Conservation (phyloP, 2,329 filamentous ascomycete species). For the Fusarium scirpi region DNA sequence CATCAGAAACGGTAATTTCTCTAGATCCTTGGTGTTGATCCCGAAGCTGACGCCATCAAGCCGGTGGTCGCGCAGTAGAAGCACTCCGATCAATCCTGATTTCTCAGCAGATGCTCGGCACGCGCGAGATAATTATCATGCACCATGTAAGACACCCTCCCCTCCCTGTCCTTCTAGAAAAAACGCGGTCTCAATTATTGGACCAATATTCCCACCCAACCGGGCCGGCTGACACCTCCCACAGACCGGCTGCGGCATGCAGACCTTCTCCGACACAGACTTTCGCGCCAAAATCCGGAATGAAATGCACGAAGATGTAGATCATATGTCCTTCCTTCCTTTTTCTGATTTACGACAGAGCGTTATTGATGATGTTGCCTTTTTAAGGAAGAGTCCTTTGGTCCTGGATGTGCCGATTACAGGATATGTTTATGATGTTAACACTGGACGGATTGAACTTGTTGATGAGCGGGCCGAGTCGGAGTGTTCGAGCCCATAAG, state of each 20-base stretch:
- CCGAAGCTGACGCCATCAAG: constrained; percentile 7
- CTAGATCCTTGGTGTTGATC: background rate
- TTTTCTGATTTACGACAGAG: constrained; percentile 74
- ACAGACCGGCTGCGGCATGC: constrained; percentile 66
- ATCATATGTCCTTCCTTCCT: constrained; percentile 71
- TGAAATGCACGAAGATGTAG: constrained; percentile 67
- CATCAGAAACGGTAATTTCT: constrained; percentile 70
- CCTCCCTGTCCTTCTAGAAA: background rate
- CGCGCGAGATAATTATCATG: constrained; percentile 78
- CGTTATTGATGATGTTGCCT: constrained; percentile 74
- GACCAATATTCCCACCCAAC: constrained; percentile 6
- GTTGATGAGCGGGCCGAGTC: constrained; percentile 38
- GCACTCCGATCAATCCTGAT: constrained; percentile 81
- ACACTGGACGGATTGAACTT: constrained; percentile 69
- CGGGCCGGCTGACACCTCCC: constrained; percentile 38
- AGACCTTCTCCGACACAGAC: constrained; percentile 73
- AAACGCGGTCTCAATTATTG: background rate
- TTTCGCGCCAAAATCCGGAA: constrained; percentile 66
- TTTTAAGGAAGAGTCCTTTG: constrained; percentile 69
- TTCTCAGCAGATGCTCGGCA: constrained; percentile 82
- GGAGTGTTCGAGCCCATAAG: constrained; percentile 30
- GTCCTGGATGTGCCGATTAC: constrained; percentile 73
- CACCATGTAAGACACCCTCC: constrained; percentile 65
- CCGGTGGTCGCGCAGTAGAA: constrained; percentile 74
- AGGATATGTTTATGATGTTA: constrained; percentile 83